Base-by-base conservation (phyloP, 208 protist species). In the Leptomonas pyrrhocoris region DNA sequence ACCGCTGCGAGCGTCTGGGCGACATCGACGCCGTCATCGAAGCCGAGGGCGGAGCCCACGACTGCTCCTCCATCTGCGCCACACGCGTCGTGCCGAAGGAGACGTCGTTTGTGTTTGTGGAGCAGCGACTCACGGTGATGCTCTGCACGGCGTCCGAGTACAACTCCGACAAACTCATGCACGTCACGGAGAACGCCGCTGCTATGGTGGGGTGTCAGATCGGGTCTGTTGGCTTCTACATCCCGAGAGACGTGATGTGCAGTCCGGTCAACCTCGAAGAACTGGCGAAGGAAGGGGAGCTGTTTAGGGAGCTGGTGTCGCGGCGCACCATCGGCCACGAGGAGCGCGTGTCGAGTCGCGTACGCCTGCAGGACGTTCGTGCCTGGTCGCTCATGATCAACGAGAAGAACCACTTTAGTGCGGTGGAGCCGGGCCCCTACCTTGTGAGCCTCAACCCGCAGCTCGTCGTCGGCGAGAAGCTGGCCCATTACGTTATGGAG, bases 361-460 rank as follows among this genome's bases (percentile, higher is more conserved):
- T 58, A 40, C 74, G 77, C 7, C 57, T 90, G 64, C 68, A 88
- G 54, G 79, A 90, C 60, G 77, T 85, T 43, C 78, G 87, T 21
- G 77, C 81, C 18, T 93, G 82, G 84, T 86, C 84, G 11, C 59
- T 83, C 23, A 76, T 86, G 55, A 56, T 82, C 25, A 80, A 77
- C 54, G 87, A 90, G 57, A 74, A 71, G 46, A 57, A 81, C 40
- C 84, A 80, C 45, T 87, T 89, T 34, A 75, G 80, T 2, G 80
- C 84, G 13, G 53, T 74, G 19, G 65, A 69, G 56, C 58, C 68
- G 19, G 84, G 82, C 23, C 82, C 82, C 2, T 84, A 93, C 56
- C 79, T 85, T 45, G 64, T 90, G 21, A 93, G 78, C 57, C 80
- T 90, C 3, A 88, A 90, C 68, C 87, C 84, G 2, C 71, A 70